These are phyloP conservation scores for Syzygium aromaticum DNA, from an alignment of 345 rosid genomes.

Conservation along the genomic window DNA sequence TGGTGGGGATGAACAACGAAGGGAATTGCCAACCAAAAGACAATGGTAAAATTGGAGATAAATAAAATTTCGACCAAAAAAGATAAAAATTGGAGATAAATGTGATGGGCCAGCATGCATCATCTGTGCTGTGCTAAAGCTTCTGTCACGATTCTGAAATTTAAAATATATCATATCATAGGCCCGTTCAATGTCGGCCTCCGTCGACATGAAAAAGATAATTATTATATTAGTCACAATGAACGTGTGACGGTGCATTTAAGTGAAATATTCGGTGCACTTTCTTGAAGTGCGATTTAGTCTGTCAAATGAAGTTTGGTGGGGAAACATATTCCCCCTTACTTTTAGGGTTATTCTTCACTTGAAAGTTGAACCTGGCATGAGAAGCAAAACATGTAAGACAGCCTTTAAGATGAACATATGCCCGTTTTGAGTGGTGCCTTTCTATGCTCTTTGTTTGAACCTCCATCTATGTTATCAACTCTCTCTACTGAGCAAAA, in stretches of 20 bases:
- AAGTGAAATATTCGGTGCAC: neutral
- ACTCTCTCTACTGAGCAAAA: neutral
- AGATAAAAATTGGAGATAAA: neutral
- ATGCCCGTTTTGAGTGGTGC: neutral
- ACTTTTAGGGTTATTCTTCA: neutral
- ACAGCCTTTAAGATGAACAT: neutral
- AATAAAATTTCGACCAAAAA: no score
- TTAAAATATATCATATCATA: neutral
- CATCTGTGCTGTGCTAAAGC: neutral
- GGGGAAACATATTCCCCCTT: neutral
- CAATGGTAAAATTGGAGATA: neutral
- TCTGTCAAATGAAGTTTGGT: neutral
- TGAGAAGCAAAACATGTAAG: neutral
- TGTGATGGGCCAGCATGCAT: neutral
- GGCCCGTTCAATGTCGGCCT: neutral
- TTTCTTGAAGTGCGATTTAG: neutral
- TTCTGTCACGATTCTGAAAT: neutral
- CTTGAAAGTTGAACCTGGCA: neutral
- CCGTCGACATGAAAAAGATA: neutral
- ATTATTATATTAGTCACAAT: neutral
- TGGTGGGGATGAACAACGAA: neutral
- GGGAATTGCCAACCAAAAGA: neutral
- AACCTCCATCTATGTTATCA: neutral
- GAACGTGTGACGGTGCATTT: neutral
- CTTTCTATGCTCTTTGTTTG: neutral